Evolutionary conservation across 495 filamentous ascomycete species (phyloP).

Genomic region (Lophium mytilinum): DNA sequence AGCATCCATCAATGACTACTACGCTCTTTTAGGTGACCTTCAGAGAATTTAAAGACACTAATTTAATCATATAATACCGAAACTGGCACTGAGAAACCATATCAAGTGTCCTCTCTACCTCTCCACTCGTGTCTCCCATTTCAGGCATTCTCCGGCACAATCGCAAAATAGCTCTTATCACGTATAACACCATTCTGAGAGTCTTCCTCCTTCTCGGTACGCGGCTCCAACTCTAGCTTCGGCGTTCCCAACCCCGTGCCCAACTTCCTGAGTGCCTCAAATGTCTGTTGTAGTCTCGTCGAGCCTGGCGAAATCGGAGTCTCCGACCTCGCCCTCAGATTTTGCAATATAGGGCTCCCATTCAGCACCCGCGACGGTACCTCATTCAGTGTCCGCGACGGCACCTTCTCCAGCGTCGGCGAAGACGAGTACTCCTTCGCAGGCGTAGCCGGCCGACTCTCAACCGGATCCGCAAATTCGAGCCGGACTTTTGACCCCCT

Average conservation of each 20-base stretch:
- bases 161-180: too few species aligned
- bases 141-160: too few species aligned
- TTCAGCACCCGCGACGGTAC: neutral
- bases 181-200: too few species aligned
- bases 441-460: neutral
- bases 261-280: conserved; percentile 16
- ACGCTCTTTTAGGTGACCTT: too few species aligned
- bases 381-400: neutral
- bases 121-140: too few species aligned
- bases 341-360: neutral
- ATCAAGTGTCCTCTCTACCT: too few species aligned
- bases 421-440: neutral
- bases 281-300: conserved; percentile 10
- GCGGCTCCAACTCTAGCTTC: neutral
- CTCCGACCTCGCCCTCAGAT: neutral
- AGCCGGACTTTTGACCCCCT: conserved; percentile 7
- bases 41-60: too few species aligned
- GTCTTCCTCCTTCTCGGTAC: too few species aligned
- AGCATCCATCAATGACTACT: too few species aligned
- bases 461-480: conserved; percentile 12
- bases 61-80: too few species aligned
- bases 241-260: conserved; percentile 10
- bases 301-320: neutral
- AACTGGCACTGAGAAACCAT: too few species aligned
- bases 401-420: neutral